phyloP scores from a whole-genome alignment of 2,329 filamentous ascomycete species.

The Colletotrichum gigasporum region DNA sequence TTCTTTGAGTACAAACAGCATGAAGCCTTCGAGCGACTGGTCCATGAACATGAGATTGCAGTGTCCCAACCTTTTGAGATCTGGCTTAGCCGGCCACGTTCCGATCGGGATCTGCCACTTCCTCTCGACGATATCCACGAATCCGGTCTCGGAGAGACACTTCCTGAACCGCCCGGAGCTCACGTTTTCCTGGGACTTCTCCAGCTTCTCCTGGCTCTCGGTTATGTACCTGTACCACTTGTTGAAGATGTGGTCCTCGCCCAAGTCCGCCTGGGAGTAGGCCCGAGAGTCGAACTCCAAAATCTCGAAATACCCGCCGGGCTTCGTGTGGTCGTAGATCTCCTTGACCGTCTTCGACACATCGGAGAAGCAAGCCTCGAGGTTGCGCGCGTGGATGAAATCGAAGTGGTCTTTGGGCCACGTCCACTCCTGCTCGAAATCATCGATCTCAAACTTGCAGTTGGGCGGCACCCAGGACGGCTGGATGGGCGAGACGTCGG shows the following conservation, averaged over 20 bases:
- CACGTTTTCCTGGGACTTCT: constrained; percentile 39
- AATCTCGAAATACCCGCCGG: constrained; percentile 44
- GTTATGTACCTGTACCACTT: constrained; percentile 40
- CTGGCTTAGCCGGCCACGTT: constrained; percentile 25
- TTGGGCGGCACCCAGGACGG: constrained; percentile 48
- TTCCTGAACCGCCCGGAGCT: constrained; percentile 32
- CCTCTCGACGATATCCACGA: constrained; percentile 30
- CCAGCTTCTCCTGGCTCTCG: constrained; percentile 40
- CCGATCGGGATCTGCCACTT: constrained; percentile 32
- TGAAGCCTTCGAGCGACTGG: constrained; percentile 40
- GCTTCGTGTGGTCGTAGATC: constrained; percentile 58
- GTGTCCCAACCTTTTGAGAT: constrained; percentile 25
- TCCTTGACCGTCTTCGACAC: constrained; percentile 64
- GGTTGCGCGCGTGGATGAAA: constrained; percentile 67
- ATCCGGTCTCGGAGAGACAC: constrained; percentile 36
- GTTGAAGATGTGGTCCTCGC: constrained; percentile 7
- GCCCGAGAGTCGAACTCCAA: constrained; percentile 38
- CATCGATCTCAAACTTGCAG: constrained; percentile 46
- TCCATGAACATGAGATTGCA: constrained; percentile 37
- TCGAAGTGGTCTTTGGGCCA: constrained; percentile 53
- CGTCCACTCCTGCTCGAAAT: constrained; percentile 54
- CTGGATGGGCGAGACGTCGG: constrained; percentile 61
- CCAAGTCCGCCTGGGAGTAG: constrained; percentile 4
- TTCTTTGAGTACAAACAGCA: constrained; percentile 38
- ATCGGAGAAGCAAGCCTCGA: constrained; percentile 66